Percentiles rank a stretch among this genome's conserved stretches.
Evolutionary conservation across 192 early-diverging fungal genomes (phyloP).

Genomic region (Allomyces macrogynus): DNA sequence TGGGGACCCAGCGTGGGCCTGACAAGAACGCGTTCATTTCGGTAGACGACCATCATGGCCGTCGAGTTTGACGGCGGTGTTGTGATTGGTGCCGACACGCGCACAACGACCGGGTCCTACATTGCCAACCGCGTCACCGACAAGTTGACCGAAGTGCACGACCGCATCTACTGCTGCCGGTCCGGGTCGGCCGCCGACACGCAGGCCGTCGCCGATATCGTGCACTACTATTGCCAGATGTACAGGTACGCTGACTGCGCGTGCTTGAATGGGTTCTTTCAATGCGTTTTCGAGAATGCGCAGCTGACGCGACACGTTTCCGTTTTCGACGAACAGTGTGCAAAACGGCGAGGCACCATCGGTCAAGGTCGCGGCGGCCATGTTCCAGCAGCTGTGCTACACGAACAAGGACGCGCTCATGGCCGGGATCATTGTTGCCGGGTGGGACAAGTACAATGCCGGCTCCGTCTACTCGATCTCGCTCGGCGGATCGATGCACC

Average conservation of each 20-base stretch:
- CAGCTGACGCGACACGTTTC: background rate
- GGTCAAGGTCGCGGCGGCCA: conserved; percentile 62
- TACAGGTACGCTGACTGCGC: conserved; percentile 40
- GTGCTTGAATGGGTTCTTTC: background rate
- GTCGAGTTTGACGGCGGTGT: conserved; percentile 77
- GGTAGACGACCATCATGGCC: conserved; percentile 92
- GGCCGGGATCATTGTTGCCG: conserved; percentile 92
- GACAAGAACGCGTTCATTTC: background rate
- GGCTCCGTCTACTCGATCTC: conserved; percentile 81
- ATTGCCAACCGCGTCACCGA: conserved; percentile 95
- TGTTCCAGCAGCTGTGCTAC: conserved; percentile 92
- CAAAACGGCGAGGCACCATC: conserved; percentile 65
- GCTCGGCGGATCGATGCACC: conserved; percentile 79
- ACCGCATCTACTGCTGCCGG: conserved; percentile 91
- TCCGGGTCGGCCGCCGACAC: conserved; percentile 97
- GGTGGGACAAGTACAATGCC: conserved; percentile 72
- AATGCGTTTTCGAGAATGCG: conserved; percentile 3
- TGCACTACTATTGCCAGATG: conserved; percentile 86
- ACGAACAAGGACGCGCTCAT: conserved; percentile 68
- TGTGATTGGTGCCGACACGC: conserved; percentile 89
- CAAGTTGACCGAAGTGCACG: conserved; percentile 89
- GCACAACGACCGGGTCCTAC: conserved; percentile 88
- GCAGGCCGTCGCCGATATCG: conserved; percentile 93
- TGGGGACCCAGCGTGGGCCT: background rate
- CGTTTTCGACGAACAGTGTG: conserved; percentile 22